phyloP scores from a whole-genome alignment of 306 rosid species.

The Vigna angularis region DNA sequence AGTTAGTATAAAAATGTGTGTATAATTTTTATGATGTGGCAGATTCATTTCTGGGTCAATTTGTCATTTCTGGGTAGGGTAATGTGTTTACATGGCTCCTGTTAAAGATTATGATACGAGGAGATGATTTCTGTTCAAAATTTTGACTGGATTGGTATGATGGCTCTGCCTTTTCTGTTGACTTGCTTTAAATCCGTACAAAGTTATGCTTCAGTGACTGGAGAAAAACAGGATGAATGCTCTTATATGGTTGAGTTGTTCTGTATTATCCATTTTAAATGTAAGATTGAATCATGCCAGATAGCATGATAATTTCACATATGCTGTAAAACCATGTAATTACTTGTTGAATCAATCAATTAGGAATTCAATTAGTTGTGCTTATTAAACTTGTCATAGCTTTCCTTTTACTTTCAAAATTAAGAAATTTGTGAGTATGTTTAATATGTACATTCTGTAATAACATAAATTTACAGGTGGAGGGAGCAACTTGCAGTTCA shows the following conservation, averaged over 20 bases:
- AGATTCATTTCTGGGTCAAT: slow-evolving; percentile 22
- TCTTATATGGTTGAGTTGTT: slow-evolving; percentile 24
- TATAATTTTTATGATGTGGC: slow-evolving; percentile 21
- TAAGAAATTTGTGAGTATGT: slow-evolving; percentile 39
- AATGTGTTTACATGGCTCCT: slow-evolving; percentile 1
- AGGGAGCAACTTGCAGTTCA: slow-evolving; percentile 57
- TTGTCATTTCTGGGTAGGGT: slow-evolving; percentile 26
- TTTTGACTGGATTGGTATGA: slow-evolving; percentile 36
- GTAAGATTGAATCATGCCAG: slow-evolving; percentile 31
- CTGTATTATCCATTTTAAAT: slow-evolving; percentile 5
- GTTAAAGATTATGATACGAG: slow-evolving; percentile 30
- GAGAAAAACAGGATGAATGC: slow-evolving; percentile 32
- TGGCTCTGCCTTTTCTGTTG: slow-evolving; percentile 27
- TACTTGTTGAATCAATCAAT: slow-evolving; percentile 14
- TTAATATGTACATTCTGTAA: slow-evolving; percentile 32
- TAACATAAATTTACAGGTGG: slow-evolving; percentile 65
- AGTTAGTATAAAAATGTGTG: slow-evolving; percentile 21
- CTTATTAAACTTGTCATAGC: slow-evolving; percentile 21
- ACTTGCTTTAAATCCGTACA: neutral
- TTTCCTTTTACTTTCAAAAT: slow-evolving; percentile 27
- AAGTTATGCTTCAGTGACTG: slow-evolving; percentile 22
- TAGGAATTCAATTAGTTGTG: slow-evolving; percentile 19
- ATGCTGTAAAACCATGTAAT: slow-evolving; percentile 27
- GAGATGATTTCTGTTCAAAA: slow-evolving; percentile 30
- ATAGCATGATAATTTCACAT: slow-evolving; percentile 31